phyloP scores from a whole-genome alignment of 1,284 basidiomycete species.

The Moesziomyces sp. region DNA sequence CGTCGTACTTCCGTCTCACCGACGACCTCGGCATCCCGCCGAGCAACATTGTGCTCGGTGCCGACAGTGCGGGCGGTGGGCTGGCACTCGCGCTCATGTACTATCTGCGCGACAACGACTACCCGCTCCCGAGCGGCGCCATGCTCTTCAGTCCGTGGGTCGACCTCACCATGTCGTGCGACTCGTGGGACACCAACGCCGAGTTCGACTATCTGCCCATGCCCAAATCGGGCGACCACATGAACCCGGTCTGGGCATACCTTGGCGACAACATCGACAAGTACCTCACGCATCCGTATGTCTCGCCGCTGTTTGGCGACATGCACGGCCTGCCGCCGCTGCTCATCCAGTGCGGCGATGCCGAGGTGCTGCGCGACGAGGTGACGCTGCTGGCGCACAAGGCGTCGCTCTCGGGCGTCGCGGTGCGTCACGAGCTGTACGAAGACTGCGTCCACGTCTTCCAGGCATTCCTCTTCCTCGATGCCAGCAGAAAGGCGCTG shows the following conservation, averaged over 20 bases:
- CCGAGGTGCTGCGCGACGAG: slow-evolving; percentile 92
- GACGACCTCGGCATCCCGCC: slow-evolving; percentile 91
- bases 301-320: slow-evolving; percentile 84
- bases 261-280: slow-evolving; percentile 83
- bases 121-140: slow-evolving; percentile 62
- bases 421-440: slow-evolving; percentile 90
- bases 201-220: slow-evolving; percentile 70
- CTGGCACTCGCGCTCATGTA: slow-evolving; percentile 85
- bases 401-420: slow-evolving; percentile 84
- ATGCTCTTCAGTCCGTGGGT: slow-evolving; percentile 66
- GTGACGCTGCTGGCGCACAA: slow-evolving; percentile 93
- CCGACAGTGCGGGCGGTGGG: slow-evolving; percentile 91
- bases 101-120: slow-evolving; percentile 76
- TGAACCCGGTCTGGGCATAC: slow-evolving; percentile 92
- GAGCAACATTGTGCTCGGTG: slow-evolving; percentile 75
- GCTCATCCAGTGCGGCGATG: slow-evolving; percentile 91
- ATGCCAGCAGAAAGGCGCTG: slow-evolving; percentile 66
- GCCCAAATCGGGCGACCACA: slow-evolving; percentile 78
- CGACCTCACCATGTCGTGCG: slow-evolving; percentile 93
- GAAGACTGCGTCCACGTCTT: slow-evolving; percentile 78
- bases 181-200: slow-evolving; percentile 95
- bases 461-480: slow-evolving; percentile 67
- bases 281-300: slow-evolving; percentile 95
- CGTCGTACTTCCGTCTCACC: slow-evolving; percentile 84
- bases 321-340: slow-evolving; percentile 87